These are phyloP conservation scores for Leptodontidium sp. DNA, from an alignment of 2,329 filamentous ascomycete species.

Conservation along the genomic window DNA sequence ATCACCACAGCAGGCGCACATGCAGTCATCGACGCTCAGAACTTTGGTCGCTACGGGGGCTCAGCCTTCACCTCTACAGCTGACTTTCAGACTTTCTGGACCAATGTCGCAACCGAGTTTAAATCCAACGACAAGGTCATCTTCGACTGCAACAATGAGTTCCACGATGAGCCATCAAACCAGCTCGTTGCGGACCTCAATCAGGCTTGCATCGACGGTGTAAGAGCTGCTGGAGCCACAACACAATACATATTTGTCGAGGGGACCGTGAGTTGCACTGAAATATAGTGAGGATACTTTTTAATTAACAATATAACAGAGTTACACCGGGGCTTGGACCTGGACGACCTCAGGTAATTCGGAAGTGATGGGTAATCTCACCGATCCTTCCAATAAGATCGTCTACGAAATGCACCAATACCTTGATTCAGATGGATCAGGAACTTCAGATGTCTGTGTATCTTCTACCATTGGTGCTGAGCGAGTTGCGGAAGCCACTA, in stretches of 20 bases:
- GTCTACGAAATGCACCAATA: conserved; percentile 71
- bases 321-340: conserved; percentile 38
- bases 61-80: conserved; percentile 48
- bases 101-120: conserved; percentile 50
- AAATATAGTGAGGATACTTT: neutral
- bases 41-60: conserved; percentile 57
- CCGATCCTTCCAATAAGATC: conserved; percentile 60
- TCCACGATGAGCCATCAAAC: conserved; percentile 51
- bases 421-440: conserved; percentile 63
- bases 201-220: conserved; percentile 54
- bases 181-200: conserved; percentile 52
- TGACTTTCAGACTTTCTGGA: conserved; percentile 52
- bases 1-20: conserved; percentile 56
- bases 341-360: conserved; percentile 49
- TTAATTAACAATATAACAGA: conserved; percentile 13
- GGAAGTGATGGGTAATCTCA: conserved; percentile 55
- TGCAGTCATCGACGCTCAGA: conserved; percentile 59
- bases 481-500: conserved; percentile 59
- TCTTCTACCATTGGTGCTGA: conserved; percentile 60
- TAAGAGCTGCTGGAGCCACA: conserved; percentile 53
- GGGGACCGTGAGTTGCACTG: conserved; percentile 48
- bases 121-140: conserved; percentile 45
- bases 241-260: conserved; percentile 67
- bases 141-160: conserved; percentile 57
- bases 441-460: conserved; percentile 60